These are phyloP conservation scores for Fusarium foetens DNA, from an alignment of 2,329 filamentous ascomycete genomes.

Conservation along the genomic window DNA sequence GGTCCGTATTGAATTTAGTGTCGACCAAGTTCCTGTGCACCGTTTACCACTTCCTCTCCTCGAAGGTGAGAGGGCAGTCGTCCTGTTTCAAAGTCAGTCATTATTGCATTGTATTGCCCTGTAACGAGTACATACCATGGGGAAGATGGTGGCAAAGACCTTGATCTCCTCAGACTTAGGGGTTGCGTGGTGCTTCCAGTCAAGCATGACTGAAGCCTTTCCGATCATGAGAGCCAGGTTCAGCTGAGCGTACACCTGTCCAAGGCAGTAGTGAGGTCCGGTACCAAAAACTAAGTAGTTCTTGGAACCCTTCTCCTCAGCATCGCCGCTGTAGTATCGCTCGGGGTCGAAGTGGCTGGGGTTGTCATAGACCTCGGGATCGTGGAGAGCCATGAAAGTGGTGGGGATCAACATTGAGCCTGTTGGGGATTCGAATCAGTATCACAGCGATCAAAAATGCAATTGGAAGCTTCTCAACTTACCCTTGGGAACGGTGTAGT, in stretches of 20 bases:
- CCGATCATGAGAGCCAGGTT: slow-evolving; percentile 91
- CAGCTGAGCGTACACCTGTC: slow-evolving; percentile 88
- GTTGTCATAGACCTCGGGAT: slow-evolving; percentile 90
- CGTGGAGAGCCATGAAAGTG: slow-evolving; percentile 89
- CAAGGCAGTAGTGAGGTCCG: slow-evolving; percentile 95
- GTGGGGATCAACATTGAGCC: slow-evolving; percentile 95
- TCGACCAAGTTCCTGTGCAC: slow-evolving; percentile 8
- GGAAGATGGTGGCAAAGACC: slow-evolving; percentile 98
- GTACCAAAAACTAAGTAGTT: slow-evolving; percentile 98
- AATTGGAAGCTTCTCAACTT: slow-evolving; percentile 37
- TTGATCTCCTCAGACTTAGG: slow-evolving; percentile 91
- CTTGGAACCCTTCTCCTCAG: slow-evolving; percentile 86
- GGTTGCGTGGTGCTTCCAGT: slow-evolving; percentile 92
- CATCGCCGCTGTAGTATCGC: slow-evolving; percentile 89
- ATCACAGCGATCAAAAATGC: background rate
- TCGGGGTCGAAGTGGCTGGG: slow-evolving; percentile 92
- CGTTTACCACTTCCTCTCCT: slow-evolving; percentile 60
- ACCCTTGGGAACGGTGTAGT: slow-evolving; percentile 93
- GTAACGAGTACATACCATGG: slow-evolving; percentile 72
- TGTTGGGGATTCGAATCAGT: slow-evolving; percentile 43
- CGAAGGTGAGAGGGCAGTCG: slow-evolving; percentile 83
- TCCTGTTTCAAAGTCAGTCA: slow-evolving; percentile 65
- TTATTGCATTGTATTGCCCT: background rate
- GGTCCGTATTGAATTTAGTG: slow-evolving; percentile 8
- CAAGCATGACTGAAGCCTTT: slow-evolving; percentile 85